Base-by-base conservation (phyloP, 108 stramenopile genomes). In the Cyclotella atomus region DNA sequence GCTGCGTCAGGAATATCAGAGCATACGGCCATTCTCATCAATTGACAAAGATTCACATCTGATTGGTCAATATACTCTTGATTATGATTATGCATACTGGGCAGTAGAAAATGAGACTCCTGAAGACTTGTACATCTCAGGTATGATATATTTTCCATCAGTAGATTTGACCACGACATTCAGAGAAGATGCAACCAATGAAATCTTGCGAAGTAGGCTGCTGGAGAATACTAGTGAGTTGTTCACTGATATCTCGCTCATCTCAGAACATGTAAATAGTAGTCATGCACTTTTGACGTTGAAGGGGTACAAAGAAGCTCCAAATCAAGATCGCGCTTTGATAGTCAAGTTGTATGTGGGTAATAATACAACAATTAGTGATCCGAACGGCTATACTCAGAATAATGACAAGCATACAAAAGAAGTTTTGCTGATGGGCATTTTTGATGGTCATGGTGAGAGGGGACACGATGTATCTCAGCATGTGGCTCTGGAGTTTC, bases 371-470 rank as follows among this genome's bases (percentile, higher is more conserved):
- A 60, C 36, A 60, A 60, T 3, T 19, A 60, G 2, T 38, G 19
- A 10, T 60, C 16, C 2, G 4, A 20, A n/a, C 20, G 7, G 34
- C 4, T 7, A 36, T 38, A 36, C 34, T 2, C 2, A 38, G 6
- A 60, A 60, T 7, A 36, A 17, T 12, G 3, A 44, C 7, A 19
- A 20, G 9, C 25, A 70, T 12, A 0, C 46, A n/a, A 20, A 46
- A 16, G 15, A 43, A 60, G 79, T 71, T 24, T 79, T 90, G 34
- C 43, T 93, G 1, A 80, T 87, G 70, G 86, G 85, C 17, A 74
- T 90, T 3, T 88, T 90, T 62, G 92, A 93, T 73, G 92, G 92
- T n/a, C 92, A 93, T 59, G 89, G 89, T 17, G 46, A 52, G 19
- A 47, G 67, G 28, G 92, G 92, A 24, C 92, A 93, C 54, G 65